Evolutionary conservation across 2,329 filamentous ascomycete species (phyloP), one percentile per base, ranked within the genome.

Genomic region (Colletotrichum sp.): DNA sequence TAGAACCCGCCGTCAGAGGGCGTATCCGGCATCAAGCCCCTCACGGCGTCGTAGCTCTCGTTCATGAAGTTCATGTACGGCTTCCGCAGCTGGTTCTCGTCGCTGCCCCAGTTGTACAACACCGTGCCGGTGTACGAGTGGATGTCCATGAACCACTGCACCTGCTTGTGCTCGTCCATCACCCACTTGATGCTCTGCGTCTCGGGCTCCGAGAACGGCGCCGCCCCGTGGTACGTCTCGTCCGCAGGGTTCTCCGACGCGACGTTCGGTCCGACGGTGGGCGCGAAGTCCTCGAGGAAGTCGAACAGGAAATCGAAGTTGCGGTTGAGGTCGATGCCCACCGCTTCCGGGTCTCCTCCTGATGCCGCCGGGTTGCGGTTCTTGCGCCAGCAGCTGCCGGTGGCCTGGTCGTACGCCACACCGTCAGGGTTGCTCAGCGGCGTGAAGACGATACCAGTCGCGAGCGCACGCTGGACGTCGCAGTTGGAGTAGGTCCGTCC

Each of bases 281-380:
- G 77, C 28, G 83, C 84, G 81, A 89, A 90, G 59, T 85, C 81
- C 68, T 82, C 81, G 38, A 79, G 81, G 79, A 87, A 89, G 81
- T 92, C 87, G 87, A 89, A 92, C 6, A 90, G 79, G 81, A 90
- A 89, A 79, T 91, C 89, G 76, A 90, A 90, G 83, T 91, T 91
- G 67, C 89, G 86, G 82, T 91, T 91, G 69, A 91, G 82, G 78
- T 91, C 89, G 48, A 91, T 83, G 30, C 89, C 89, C 21, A 88
- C 73, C 10, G 82, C 81, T 30, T 75, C 59, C 5, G 79, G 78
- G 55, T 81, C 74, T 5, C 83, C 81, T 1, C 81, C 78, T 0
- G 77, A 81, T 1, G 85, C 82, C 26, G 80, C 81, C 1, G 86
- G 83, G 80, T 89, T 90, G 61, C 89, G 88, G 80, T 91, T 91